Percentiles rank a stretch among this genome's conserved stretches.
These are phyloP conservation scores for Nemania serpens DNA, from an alignment of 2,329 filamentous ascomycete genomes.

Conservation along the genomic window DNA sequence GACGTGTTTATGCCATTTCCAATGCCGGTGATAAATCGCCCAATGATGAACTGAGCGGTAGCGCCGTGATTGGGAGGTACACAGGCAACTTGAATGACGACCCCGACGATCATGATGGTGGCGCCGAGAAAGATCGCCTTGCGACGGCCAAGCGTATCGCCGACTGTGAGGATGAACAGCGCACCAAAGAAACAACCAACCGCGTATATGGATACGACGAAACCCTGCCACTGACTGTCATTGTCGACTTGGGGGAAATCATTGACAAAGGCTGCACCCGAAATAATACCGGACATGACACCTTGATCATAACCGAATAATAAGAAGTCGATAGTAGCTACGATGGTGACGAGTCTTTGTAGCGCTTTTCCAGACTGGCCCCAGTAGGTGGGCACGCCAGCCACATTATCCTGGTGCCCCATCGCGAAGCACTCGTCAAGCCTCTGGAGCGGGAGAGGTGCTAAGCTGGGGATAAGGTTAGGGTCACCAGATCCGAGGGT, in stretches of 20 bases:
- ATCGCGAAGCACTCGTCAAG: conserved; percentile 23
- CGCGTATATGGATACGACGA: conserved; percentile 49
- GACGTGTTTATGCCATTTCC: conserved; percentile 57
- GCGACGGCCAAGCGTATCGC: conserved; percentile 60
- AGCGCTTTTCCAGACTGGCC: conserved; percentile 38
- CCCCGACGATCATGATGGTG: conserved; percentile 59
- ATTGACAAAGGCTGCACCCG: conserved; percentile 35
- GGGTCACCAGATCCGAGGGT: conserved; percentile 1
- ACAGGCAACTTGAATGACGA: conserved; percentile 56
- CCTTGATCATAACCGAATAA: conserved; percentile 42
- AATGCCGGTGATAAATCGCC: conserved; percentile 55
- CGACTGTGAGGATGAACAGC: conserved; percentile 47
- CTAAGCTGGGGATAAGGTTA: not conserved
- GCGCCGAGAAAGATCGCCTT: conserved; percentile 59
- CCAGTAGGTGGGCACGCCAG: conserved; percentile 41
- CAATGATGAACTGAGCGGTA: conserved; percentile 53
- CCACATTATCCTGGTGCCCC: conserved; percentile 37
- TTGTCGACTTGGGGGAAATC: conserved; percentile 42
- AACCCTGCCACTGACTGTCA: conserved; percentile 42
- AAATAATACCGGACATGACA: conserved; percentile 43
- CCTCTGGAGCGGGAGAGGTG: conserved; percentile 1
- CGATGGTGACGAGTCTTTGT: conserved; percentile 38
- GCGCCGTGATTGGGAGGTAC: conserved; percentile 52
- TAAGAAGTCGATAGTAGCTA: conserved; percentile 38
- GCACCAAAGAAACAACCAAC: conserved; percentile 50